These are phyloP conservation scores for Epithele typhae DNA, from an alignment of 768 basidiomycete species.

Conservation along the genomic window DNA sequence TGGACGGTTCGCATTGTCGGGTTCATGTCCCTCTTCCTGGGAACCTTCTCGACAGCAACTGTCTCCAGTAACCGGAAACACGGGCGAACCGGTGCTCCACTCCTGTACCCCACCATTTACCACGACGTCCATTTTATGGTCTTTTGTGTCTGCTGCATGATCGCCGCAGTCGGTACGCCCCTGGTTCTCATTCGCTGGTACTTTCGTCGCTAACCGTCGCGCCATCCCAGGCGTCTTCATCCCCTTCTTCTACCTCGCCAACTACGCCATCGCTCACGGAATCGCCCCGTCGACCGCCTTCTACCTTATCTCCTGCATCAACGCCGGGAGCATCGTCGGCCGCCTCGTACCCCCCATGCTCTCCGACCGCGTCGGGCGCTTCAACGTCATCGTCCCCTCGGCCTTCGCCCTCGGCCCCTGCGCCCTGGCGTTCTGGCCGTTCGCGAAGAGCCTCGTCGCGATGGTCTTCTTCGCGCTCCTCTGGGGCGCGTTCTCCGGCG, in stretches of 20 bases:
- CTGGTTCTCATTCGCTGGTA: neutral
- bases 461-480: conserved; percentile 48
- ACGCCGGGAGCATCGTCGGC: conserved; percentile 62
- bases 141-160: conserved; percentile 47
- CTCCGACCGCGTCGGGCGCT: conserved; percentile 64
- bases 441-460: conserved; percentile 34
- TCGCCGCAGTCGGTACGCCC: conserved; percentile 54
- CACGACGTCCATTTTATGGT: conserved; percentile 52
- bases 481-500: conserved; percentile 65
- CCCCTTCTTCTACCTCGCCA: conserved; percentile 69
- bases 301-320: conserved; percentile 61
- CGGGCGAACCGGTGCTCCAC: conserved; percentile 16
- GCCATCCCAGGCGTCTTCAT: conserved; percentile 57
- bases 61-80: conserved; percentile 24
- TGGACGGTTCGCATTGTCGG: conserved; percentile 61
- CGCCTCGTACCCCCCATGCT: conserved; percentile 60
- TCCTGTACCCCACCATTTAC: conserved; percentile 26
- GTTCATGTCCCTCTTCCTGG: conserved; percentile 43
- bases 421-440: conserved; percentile 55
- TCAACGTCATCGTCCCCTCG: conserved; percentile 61
- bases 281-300: conserved; percentile 40
- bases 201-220: conserved; percentile 6
- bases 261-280: conserved; percentile 43
- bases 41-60: conserved; percentile 43
- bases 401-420: conserved; percentile 60